Conservation (phyloP, 306 rosid species). For the Morella rubra region DNA sequence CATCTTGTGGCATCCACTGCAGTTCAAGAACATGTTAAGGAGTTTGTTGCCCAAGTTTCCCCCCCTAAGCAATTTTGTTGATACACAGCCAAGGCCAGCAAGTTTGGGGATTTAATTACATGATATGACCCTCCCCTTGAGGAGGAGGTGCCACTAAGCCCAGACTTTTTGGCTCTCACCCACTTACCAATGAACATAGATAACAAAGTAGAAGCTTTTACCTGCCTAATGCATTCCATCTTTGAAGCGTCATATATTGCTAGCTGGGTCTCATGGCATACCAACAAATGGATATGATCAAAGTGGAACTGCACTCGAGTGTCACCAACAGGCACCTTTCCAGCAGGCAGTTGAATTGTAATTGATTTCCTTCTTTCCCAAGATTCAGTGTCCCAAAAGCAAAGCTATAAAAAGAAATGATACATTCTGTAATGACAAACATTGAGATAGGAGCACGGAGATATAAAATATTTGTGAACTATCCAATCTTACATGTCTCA, state of each 20-base stretch:
- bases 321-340: constrained; percentile 70
- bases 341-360: constrained; percentile 43
- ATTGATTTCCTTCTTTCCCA: constrained; percentile 56
- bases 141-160: no score
- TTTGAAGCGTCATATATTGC: constrained; percentile 61
- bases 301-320: constrained; percentile 65
- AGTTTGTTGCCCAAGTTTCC: background rate
- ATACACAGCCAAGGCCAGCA: no score
- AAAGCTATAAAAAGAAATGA: constrained; percentile 51
- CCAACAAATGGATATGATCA: constrained; percentile 54
- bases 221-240: constrained; percentile 52
- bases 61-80: no score
- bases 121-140: no score
- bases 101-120: no score
- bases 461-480: background rate
- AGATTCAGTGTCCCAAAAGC: constrained; percentile 53
- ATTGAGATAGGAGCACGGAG: background rate
- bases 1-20: constrained; percentile 92
- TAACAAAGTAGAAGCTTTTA: constrained; percentile 16
- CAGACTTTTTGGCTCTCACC: no score
- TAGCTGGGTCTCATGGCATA: constrained; percentile 54
- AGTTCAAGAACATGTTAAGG: constrained; percentile 10
- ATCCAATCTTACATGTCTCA: background rate
- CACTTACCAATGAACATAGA: constrained; percentile 5
- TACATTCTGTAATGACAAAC: background rate